Percentiles rank a stretch among this genome's conserved stretches.
Evolutionary conservation across 257 asterid genomes (phyloP).

Genomic region (Apocynum venetum): DNA sequence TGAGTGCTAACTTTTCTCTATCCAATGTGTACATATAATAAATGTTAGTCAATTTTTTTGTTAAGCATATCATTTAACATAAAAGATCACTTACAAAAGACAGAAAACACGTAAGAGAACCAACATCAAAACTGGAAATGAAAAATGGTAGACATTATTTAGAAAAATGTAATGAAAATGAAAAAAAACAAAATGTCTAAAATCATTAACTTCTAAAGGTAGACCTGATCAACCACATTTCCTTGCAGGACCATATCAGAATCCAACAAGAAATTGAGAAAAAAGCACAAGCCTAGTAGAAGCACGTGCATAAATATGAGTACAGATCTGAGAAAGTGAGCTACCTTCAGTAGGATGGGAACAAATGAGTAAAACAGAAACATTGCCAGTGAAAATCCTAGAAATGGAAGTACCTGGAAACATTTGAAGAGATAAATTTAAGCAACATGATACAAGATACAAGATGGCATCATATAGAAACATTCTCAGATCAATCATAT

Average conservation of each 20-base stretch:
- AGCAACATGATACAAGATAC: constrained; percentile 1
- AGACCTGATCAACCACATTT: not conserved
- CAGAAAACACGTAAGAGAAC: not conserved
- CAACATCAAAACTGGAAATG: not conserved
- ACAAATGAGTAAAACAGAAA: constrained; percentile 82
- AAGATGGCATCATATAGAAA: not conserved
- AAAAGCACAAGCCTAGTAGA: not conserved
- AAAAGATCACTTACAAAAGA: not conserved
- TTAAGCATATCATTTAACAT: no score
- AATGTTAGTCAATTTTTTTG: no score
- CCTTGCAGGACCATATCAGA: not conserved
- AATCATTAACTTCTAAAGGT: not conserved
- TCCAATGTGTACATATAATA: no score
- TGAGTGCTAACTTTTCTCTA: no score
- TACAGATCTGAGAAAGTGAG: not conserved
- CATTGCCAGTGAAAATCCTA: constrained; percentile 86
- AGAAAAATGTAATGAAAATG: not conserved
- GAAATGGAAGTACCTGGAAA: constrained; percentile 71
- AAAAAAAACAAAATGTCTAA: not conserved
- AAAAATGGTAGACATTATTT: not conserved
- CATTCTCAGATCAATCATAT: not conserved
- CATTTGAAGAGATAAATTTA: constrained; percentile 14
- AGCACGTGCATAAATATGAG: not conserved
- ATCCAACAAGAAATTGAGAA: not conserved
- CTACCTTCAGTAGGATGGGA: constrained; percentile 76